A percentile compares a stretch with the other conserved stretches of the same genome.
Evolutionary conservation across 441 rosid species (phyloP).

Genomic region (Eutrema salsugineum): DNA sequence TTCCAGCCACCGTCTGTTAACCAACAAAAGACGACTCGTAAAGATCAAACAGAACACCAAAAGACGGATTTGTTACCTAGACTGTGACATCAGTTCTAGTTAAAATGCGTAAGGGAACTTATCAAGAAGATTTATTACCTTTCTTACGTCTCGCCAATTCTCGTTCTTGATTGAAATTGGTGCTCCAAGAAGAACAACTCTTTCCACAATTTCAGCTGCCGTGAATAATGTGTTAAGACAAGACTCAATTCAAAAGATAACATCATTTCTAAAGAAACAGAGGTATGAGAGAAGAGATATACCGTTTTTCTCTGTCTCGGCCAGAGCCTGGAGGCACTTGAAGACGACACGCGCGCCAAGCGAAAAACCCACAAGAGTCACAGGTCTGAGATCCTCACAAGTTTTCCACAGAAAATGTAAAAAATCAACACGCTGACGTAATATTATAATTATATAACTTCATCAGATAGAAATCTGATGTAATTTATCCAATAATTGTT

Average conservation of each 20-base stretch:
- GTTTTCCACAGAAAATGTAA: not conserved
- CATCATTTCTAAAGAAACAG: not conserved
- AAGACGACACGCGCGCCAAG: constrained; percentile 88
- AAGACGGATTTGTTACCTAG: not conserved
- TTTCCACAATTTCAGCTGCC: constrained; percentile 77
- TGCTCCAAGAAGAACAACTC: constrained; percentile 93
- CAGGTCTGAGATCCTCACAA: constrained; percentile 53
- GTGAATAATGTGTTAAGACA: not conserved
- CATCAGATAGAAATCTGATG: not conserved
- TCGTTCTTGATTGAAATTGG: constrained; percentile 73
- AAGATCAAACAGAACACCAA: not conserved
- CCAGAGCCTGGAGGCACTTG: constrained; percentile 73
- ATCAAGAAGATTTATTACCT: constrained; percentile 38
- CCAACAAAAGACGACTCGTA: not conserved
- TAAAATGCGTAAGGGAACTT: not conserved
- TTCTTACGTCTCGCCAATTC: constrained; percentile 74
- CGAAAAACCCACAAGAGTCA: constrained; percentile 83
- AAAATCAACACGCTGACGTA: not conserved
- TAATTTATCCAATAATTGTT: not conserved
- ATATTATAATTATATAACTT: not conserved
- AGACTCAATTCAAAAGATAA: not conserved
- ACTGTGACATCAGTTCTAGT: not conserved
- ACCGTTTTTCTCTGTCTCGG: constrained; percentile 63
- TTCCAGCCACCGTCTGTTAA: constrained; percentile 85
- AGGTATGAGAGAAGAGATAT: not conserved